Base-by-base conservation (phyloP, 495 filamentous ascomycete species). In the Xylaria venustula region DNA sequence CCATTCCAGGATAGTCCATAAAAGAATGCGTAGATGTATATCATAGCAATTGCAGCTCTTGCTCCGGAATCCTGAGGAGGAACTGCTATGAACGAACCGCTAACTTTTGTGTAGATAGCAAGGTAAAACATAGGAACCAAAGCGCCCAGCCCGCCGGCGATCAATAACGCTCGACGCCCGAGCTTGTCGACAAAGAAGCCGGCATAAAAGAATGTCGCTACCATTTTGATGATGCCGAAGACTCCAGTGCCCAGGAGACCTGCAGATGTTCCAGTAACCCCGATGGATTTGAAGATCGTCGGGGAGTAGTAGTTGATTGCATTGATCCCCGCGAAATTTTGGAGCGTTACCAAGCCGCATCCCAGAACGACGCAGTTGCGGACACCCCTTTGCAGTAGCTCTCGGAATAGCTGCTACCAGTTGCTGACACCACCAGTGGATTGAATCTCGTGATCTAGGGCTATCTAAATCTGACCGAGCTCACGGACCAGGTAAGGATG, bases 101-200 rank as follows among this genome's bases (percentile, higher is more conserved):
- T 70, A 17, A 71, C 65, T 2, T 72, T 75, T 12, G 82, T 73
- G 71, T 83, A 86, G 37, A 70, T 71, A 3, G 81, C 84, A 51
- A 87, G 73, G 63, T 86, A 86, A 61, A 84, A 65, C 82, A 86
- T 86, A 6, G 79, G 61, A 30, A 84, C 66, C n/a, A 76, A 76
- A 34, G 83, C 79, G 2, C 85, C 68, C 40, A 71, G 64, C 19
- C 83, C 82, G 1, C 83, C 83, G 9, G 81, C 57, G 8, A 83
- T 71, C 2, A 86, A 67, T 9, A 82, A 69, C 22, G 81, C 77
- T 58, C 83, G 81, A 25, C 86, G 82, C 7, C 86, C 85, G 34
- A 88, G 81, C 15, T 83, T 79, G 65, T 89, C 86, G 60, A 87
- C 83, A 50, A 88, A 70, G 74, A 88, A 87, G 19, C 87, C 58